Evolutionary conservation across 768 basidiomycete genomes (phyloP), one percentile per base, ranked within the genome.

Genomic region (Coprinopsis sp.): DNA sequence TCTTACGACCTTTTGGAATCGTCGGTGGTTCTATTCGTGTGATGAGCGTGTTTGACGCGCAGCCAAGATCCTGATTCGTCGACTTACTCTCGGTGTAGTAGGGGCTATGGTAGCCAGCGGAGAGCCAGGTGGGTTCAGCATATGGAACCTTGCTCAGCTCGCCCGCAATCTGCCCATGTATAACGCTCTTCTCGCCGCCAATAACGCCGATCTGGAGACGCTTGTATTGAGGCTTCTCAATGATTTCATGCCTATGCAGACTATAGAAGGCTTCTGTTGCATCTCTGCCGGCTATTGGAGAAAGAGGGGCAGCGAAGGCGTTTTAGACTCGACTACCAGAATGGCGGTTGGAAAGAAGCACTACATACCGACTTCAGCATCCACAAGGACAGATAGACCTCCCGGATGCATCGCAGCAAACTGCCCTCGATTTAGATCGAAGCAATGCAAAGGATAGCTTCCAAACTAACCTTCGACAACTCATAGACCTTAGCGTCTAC

Each of bases 191-290:
- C 68, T 89, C 78, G 48, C 82, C 90, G 49, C 80, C 71, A 37
- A 95, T 73, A 6, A 68, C 65, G 33, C 92, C 93, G 40, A 95
- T 79, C 54, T 82, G 78, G 13, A 94, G 75, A 14, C 89, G 82
- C 31, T 72, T 64, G 57, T 86, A 91, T 50, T 90, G 86, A 2
- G 90, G 86, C 54, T 77, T 82, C 51, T 73, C 66, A 37, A 98
- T 75, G n/a, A 97, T 77, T 57, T 96, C 93, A 41, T 86, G 81
- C 41, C 87, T 78, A 62, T 98, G 95, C 22, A 98, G 80, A 28
- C 88, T 84, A 56, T 87, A 97, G 70, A 98, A 97, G 8, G 79
- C 78, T 39, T 92, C 88, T 1, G 94, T 96, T 1, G 84, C 86
- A 58, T 96, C 93, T 65, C 89, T 76, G 3, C 91, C 92, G 38